phyloP scores from a whole-genome alignment of 2,329 filamentous ascomycete species.

The Cladosporium phlei region DNA sequence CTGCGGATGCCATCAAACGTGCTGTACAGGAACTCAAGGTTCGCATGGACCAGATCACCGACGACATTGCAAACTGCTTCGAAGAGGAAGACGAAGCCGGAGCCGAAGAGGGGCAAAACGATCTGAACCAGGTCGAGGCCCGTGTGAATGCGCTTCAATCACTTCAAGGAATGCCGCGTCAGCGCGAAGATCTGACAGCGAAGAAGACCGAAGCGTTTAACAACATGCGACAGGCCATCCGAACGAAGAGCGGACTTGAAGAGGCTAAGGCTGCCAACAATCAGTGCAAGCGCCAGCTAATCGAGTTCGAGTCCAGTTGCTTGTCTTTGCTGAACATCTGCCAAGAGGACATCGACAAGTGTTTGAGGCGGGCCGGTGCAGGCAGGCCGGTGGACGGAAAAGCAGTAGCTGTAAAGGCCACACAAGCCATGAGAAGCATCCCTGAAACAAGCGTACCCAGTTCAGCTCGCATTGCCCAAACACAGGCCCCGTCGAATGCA shows the following conservation, averaged over 20 bases:
- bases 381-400: slow-evolving; percentile 3
- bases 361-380: slow-evolving; percentile 15
- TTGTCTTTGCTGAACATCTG: slow-evolving; percentile 21
- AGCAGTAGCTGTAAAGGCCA: slow-evolving; percentile 26
- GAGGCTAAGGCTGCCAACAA: slow-evolving; percentile 25
- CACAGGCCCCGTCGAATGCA: slow-evolving; percentile 11
- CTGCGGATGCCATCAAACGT: slow-evolving; percentile 18
- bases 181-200: slow-evolving; percentile 21
- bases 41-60: slow-evolving; percentile 18
- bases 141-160: slow-evolving; percentile 17
- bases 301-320: slow-evolving; percentile 24
- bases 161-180: slow-evolving; percentile 19
- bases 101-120: slow-evolving; percentile 14
- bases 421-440: slow-evolving; percentile 19
- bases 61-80: slow-evolving; percentile 20
- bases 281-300: slow-evolving; percentile 22
- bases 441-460: slow-evolving; percentile 17
- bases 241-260: slow-evolving; percentile 16
- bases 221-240: slow-evolving; percentile 22
- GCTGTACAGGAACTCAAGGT: slow-evolving; percentile 17
- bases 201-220: slow-evolving; percentile 8
- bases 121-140: slow-evolving; percentile 19
- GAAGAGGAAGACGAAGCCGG: slow-evolving; percentile 21
- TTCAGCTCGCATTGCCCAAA: slow-evolving; percentile 31
- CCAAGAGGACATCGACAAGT: slow-evolving; percentile 20